These are phyloP conservation scores for Xylaria sp. DNA, from an alignment of 2,329 filamentous ascomycete species.

Conservation along the genomic window DNA sequence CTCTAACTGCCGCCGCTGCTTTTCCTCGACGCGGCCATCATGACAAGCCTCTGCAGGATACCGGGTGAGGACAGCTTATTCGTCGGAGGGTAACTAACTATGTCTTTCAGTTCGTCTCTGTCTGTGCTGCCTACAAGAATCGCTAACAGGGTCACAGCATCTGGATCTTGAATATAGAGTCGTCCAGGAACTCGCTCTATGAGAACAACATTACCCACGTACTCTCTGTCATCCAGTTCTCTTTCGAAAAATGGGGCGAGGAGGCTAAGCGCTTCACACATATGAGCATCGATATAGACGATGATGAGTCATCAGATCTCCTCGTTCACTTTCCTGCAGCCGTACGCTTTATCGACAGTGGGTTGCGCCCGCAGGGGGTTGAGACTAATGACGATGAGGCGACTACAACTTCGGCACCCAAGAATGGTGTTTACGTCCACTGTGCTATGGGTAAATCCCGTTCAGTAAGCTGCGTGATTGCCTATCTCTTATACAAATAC, in stretches of 20 bases:
- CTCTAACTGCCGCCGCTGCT: not conserved
- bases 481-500: slow-evolving; percentile 81
- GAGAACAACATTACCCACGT: slow-evolving; percentile 87
- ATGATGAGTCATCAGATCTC: slow-evolving; percentile 89
- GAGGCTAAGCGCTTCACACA: slow-evolving; percentile 72
- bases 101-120: not conserved
- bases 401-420: slow-evolving; percentile 28
- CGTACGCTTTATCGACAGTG: slow-evolving; percentile 85
- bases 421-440: slow-evolving; percentile 63
- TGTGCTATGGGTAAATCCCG: slow-evolving; percentile 98
- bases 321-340: slow-evolving; percentile 81
- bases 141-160: slow-evolving; percentile 62
- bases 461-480: slow-evolving; percentile 83
- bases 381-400: slow-evolving; percentile 1
- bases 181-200: slow-evolving; percentile 74
- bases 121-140: not conserved
- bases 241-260: slow-evolving; percentile 54
- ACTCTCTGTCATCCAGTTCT: slow-evolving; percentile 75
- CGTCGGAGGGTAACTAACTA: slow-evolving; percentile 73
- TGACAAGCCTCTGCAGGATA: slow-evolving; percentile 74
- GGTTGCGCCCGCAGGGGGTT: slow-evolving; percentile 56
- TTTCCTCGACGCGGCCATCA: slow-evolving; percentile 43
- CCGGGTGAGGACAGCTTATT: slow-evolving; percentile 77
- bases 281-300: slow-evolving; percentile 84
- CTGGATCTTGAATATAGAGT: slow-evolving; percentile 69